Conservation (phyloP, 805 yeast species). For the Pichia rugopelliculosa region DNA sequence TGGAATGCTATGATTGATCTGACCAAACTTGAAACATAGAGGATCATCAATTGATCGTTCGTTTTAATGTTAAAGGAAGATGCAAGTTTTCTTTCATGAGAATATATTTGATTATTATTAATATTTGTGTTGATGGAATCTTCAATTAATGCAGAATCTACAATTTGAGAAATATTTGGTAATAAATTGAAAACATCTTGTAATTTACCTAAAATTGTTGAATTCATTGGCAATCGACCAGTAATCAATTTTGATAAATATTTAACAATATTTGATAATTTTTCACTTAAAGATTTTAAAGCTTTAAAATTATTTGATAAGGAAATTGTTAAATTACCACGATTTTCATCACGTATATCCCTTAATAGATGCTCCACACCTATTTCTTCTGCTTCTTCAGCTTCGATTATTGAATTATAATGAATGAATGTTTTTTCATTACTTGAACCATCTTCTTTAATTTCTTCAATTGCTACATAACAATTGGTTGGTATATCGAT, state of each 20-base stretch:
- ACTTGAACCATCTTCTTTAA: constrained; percentile 90
- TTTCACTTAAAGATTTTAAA: constrained; percentile 74
- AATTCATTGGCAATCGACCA: constrained; percentile 78
- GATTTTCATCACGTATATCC: constrained; percentile 94
- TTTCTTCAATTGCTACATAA: constrained; percentile 87
- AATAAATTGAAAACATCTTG: constrained; percentile 92
- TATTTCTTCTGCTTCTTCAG: constrained; percentile 98
- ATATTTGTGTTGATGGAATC: not conserved
- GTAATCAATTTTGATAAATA: constrained; percentile 70
- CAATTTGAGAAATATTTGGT: constrained; percentile 58
- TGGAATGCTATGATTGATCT: constrained; percentile 95
- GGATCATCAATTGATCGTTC: constrained; percentile 92
- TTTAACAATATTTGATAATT: constrained; percentile 66
- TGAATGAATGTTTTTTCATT: constrained; percentile 91
- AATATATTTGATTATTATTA: constrained; percentile 10
- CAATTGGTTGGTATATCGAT: constrained; percentile 97
- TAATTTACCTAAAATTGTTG: constrained; percentile 80
- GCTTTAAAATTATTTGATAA: constrained; percentile 87
- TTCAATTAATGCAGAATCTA: constrained; percentile 1
- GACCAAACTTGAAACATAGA: constrained; percentile 82
- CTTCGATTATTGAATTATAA: constrained; percentile 85
- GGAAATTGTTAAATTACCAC: constrained; percentile 81
- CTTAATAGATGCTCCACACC: constrained; percentile 95
- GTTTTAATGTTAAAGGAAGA: constrained; percentile 87
- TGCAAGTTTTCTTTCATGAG: constrained; percentile 33